phyloP scores from a whole-genome alignment of 2,329 filamentous ascomycete species.

The Fusarium sp. region DNA sequence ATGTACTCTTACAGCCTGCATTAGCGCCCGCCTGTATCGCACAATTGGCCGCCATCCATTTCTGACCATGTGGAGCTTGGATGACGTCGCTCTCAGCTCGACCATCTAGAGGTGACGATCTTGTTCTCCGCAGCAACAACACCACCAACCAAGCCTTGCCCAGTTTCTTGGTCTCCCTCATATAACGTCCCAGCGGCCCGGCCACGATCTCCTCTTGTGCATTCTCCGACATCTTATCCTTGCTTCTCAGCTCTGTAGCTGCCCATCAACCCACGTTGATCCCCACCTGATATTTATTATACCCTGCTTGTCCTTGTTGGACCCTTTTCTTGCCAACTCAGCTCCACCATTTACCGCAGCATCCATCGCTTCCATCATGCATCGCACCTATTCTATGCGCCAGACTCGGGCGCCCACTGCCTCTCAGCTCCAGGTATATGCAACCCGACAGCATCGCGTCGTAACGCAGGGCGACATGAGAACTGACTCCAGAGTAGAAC shows the following conservation, averaged over 20 bases:
- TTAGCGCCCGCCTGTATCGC: slow-evolving; percentile 33
- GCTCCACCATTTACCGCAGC: slow-evolving; percentile 41
- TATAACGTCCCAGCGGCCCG: slow-evolving; percentile 46
- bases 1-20: slow-evolving; percentile 20
- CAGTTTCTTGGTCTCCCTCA: slow-evolving; percentile 39
- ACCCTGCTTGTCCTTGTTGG: slow-evolving; percentile 32
- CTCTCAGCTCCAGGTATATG: slow-evolving; percentile 72
- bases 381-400: slow-evolving; percentile 99
- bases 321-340: slow-evolving; percentile 36
- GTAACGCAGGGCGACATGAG: background rate
- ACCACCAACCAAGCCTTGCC: slow-evolving; percentile 37
- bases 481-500: slow-evolving; percentile 67
- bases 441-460: background rate
- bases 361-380: slow-evolving; percentile 69
- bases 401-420: slow-evolving; percentile 95
- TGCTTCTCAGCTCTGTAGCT: slow-evolving; percentile 37
- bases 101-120: slow-evolving; percentile 44
- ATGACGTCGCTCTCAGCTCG: slow-evolving; percentile 46
- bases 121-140: slow-evolving; percentile 47
- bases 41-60: slow-evolving; percentile 14
- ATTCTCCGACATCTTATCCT: slow-evolving; percentile 38
- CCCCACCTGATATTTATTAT: slow-evolving; percentile 36
- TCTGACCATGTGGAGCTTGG: slow-evolving; percentile 40
- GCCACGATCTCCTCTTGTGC: slow-evolving; percentile 28
- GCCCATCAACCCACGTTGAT: slow-evolving; percentile 32